Evolutionary conservation across 495 filamentous ascomycete genomes (phyloP), one percentile per base, ranked within the genome.

Genomic region (Penicillium psychrofluorescens): DNA sequence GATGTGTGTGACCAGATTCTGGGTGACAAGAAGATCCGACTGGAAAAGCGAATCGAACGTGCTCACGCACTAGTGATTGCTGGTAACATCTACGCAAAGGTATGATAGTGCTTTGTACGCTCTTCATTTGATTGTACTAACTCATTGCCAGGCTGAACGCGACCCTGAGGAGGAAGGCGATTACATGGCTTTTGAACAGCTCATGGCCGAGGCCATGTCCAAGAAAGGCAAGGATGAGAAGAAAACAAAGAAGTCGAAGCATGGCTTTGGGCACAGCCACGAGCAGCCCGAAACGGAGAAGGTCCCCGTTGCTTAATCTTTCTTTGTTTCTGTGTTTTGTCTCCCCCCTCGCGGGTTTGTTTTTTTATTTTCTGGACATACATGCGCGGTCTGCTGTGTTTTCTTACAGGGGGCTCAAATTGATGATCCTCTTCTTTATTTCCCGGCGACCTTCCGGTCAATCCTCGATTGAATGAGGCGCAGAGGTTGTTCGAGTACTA

Each of bases 121-220:
- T 22, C 22, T 22, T 2, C 22, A 22, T 22, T 22, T 4, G 28
- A 14, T 13, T 14, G 43, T 36, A 35, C 31, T 48, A 46, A 44
- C 44, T 22, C 5, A 1, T n/a, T 11, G 14, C 8, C 49, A 97
- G 92, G 92, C 92, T 13, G 78, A 85, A 61, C 80, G 92, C 46
- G 86, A 90, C 48, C 85, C 90, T 34, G 94, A 97, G 35, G 92
- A 99, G 69, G 92, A 97, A 71, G 92, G 91, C 49, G 91, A 96
- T 44, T 96, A 94, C 71, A 94, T 97, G 82, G 91, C 88, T 13
- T 99, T 99, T 56, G 92, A 99, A 63, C 88, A 96, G 64, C 81
- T 99, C 28, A 94, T 99, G 68, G 89, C 92, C 29, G 92, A 99
- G 58, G 91, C 94, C 6, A 87, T 87, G 38, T 83, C 86, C 40